These are phyloP conservation scores for Saksenaea vasiformis DNA, from an alignment of 371 early-diverging fungal species.

Conservation along the genomic window DNA sequence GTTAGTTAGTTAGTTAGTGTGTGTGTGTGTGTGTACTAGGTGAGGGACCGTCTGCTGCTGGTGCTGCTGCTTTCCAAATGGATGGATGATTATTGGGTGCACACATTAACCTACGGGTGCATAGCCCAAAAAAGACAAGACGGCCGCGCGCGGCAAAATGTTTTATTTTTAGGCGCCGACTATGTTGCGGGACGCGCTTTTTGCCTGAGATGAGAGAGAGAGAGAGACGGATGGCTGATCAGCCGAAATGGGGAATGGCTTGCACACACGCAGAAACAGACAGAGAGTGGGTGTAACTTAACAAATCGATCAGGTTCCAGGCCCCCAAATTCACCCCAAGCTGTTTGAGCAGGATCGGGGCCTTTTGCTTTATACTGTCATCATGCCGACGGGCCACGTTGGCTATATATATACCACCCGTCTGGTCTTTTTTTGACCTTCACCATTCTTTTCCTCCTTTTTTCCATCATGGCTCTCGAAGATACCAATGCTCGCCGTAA, in stretches of 20 bases:
- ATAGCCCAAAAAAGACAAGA: neutral
- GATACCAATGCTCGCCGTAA: constrained; percentile 8
- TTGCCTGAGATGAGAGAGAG: neutral
- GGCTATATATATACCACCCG: constrained; percentile 2
- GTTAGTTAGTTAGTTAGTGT: no score
- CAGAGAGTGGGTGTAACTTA: neutral
- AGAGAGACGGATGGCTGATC: neutral
- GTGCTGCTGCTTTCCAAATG: neutral
- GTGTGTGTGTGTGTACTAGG: no score
- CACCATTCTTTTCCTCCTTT: neutral
- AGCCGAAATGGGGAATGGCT: constrained; percentile 1
- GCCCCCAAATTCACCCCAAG: neutral
- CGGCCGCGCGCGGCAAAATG: neutral
- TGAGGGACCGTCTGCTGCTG: no score
- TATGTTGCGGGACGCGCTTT: no score
- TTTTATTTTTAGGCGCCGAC: constrained; percentile 1
- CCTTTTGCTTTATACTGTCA: constrained; percentile 9
- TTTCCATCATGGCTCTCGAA: constrained; percentile 7
- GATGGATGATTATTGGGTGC: no score
- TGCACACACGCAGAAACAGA: neutral
- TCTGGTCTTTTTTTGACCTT: neutral
- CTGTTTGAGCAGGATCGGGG: constrained; percentile 5
- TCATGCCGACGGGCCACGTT: constrained; percentile 16
- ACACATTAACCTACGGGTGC: no score
- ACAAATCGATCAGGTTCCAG: constrained; percentile 4